Evolutionary conservation across 1,284 basidiomycete species (phyloP).

Genomic region (Cystobasidium sp.): DNA sequence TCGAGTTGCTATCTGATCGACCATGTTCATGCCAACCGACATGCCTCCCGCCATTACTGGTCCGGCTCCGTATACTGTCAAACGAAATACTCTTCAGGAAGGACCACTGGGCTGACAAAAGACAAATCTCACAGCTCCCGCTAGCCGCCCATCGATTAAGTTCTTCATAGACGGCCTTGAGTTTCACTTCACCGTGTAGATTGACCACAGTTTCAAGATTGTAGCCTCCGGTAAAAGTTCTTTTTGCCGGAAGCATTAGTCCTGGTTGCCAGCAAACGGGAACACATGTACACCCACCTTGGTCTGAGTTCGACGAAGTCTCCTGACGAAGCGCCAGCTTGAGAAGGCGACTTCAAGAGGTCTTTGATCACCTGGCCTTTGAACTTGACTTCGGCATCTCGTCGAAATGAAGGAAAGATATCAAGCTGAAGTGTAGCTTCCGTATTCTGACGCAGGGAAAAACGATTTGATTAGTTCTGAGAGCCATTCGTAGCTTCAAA

Average conservation of each 20-base stretch:
- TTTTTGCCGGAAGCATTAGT: background rate
- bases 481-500: too few species aligned
- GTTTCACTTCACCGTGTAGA: background rate
- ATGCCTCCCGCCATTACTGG: too few species aligned
- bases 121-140: too few species aligned
- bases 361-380: conserved; percentile 16
- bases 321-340: background rate
- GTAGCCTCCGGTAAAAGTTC: background rate
- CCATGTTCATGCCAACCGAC: too few species aligned
- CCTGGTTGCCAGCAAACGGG: background rate
- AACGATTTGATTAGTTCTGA: background rate
- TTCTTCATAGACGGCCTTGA: background rate
- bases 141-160: background rate
- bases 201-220: background rate
- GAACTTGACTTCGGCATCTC: conserved; percentile 6
- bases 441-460: background rate
- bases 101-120: too few species aligned
- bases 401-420: conserved; percentile 6
- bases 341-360: background rate
- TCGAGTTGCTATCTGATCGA: too few species aligned
- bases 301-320: background rate
- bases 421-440: conserved; percentile 36
- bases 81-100: too few species aligned
- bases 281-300: background rate
- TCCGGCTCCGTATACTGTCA: too few species aligned